phyloP scores from a whole-genome alignment of 2,329 filamentous ascomycete species.

The Pseudogymnoascus sp. region DNA sequence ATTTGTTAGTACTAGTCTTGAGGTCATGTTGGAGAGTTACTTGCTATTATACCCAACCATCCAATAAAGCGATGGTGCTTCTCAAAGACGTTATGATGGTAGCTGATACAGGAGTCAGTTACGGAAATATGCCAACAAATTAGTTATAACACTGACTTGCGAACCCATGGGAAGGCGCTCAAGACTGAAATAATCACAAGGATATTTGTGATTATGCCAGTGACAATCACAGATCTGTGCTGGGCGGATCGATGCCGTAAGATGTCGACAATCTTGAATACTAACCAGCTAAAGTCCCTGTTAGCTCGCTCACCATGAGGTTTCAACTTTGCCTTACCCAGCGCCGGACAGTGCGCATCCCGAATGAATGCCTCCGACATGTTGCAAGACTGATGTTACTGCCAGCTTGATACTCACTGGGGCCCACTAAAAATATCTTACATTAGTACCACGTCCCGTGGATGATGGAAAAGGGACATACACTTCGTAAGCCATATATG shows the following conservation, averaged over 20 bases:
- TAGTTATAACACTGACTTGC: conserved; percentile 31
- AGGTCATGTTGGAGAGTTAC: conserved; percentile 10
- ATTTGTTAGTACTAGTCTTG: conserved; percentile 12
- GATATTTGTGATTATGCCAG: conserved; percentile 33
- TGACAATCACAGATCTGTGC: conserved; percentile 31
- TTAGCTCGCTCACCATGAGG: conserved; percentile 12
- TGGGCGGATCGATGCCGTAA: conserved; percentile 29
- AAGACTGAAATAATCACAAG: conserved; percentile 33
- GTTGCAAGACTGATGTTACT: conserved; percentile 33
- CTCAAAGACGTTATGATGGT: conserved; percentile 37
- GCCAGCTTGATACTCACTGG: conserved; percentile 31
- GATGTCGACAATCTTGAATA: conserved; percentile 35
- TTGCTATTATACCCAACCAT: conserved; percentile 34
- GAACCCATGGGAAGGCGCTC: conserved; percentile 36
- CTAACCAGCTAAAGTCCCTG: conserved; percentile 29
- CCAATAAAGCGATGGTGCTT: conserved; percentile 37
- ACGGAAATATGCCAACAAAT: not conserved
- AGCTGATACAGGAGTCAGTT: conserved; percentile 24
- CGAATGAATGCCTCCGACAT: conserved; percentile 37
- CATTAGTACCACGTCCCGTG: conserved; percentile 11
- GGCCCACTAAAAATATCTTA: conserved; percentile 29
- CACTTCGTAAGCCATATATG: conserved; percentile 33
- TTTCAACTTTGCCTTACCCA: conserved; percentile 23
- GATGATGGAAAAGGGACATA: conserved; percentile 20
- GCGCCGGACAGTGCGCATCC: conserved; percentile 35